These are phyloP conservation scores for Phoma sp. DNA, from an alignment of 2,329 filamentous ascomycete genomes.

Conservation along the genomic window DNA sequence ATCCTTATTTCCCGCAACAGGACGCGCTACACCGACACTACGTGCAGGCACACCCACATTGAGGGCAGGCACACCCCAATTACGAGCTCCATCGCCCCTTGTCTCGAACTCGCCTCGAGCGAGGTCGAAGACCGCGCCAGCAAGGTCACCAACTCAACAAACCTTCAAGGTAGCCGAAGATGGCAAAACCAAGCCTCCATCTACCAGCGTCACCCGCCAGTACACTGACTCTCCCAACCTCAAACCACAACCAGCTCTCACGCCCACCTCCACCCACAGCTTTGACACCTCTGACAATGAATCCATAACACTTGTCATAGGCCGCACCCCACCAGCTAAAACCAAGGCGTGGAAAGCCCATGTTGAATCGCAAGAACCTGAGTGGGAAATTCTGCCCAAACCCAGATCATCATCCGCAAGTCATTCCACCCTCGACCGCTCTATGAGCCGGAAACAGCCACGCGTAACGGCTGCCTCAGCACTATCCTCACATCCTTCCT, in stretches of 20 bases:
- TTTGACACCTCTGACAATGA: slow-evolving; percentile 41
- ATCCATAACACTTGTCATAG: slow-evolving; percentile 37
- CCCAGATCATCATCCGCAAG: slow-evolving; percentile 17
- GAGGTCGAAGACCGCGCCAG: slow-evolving; percentile 40
- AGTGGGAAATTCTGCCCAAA: slow-evolving; percentile 40
- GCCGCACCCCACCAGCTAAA: slow-evolving; percentile 20
- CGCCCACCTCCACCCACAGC: slow-evolving; percentile 36
- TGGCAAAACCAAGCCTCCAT: slow-evolving; percentile 11
- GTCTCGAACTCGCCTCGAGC: slow-evolving; percentile 25
- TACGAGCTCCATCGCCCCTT: slow-evolving; percentile 38
- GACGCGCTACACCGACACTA: slow-evolving; percentile 16
- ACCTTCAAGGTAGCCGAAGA: slow-evolving; percentile 24
- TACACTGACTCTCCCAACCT: slow-evolving; percentile 20
- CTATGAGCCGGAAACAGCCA: slow-evolving; percentile 25
- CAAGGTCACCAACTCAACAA: slow-evolving; percentile 37
- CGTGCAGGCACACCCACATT: slow-evolving; percentile 15
- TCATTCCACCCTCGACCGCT: slow-evolving; percentile 5
- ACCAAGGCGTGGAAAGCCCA: slow-evolving; percentile 29
- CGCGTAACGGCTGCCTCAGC: slow-evolving; percentile 38
- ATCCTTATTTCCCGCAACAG: slow-evolving; percentile 44
- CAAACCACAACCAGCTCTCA: slow-evolving; percentile 28
- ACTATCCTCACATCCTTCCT: slow-evolving; percentile 38
- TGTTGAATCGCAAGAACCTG: slow-evolving; percentile 37
- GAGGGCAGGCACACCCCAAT: slow-evolving; percentile 14
- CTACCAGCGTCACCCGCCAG: slow-evolving; percentile 13